These are phyloP conservation scores for Phyllosticta citribraziliensis DNA, from an alignment of 2,329 filamentous ascomycete genomes.

Conservation along the genomic window DNA sequence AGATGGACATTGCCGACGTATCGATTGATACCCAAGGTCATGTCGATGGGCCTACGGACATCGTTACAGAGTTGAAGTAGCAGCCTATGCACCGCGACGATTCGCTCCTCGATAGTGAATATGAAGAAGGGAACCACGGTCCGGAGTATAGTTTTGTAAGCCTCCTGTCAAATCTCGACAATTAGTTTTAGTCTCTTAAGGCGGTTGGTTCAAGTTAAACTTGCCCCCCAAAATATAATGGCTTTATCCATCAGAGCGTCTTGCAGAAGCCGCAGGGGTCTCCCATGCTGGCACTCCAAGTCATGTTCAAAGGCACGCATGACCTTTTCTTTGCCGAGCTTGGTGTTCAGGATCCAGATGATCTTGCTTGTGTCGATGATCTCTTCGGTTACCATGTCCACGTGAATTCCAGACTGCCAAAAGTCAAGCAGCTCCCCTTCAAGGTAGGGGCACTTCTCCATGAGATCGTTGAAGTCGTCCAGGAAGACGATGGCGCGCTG, in stretches of 20 bases:
- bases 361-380: constrained; percentile 32
- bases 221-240: no score
- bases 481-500: constrained; percentile 37
- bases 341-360: constrained; percentile 42
- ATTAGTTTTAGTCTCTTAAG: no score
- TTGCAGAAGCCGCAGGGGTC: no score
- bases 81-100: constrained; percentile 35
- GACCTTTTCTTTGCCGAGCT: constrained; percentile 15
- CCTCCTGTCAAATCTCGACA: constrained; percentile 17
- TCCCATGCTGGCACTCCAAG: no score
- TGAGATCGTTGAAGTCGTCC: constrained; percentile 44
- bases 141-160: constrained; percentile 34
- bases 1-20: background rate
- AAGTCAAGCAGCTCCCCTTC: no score
- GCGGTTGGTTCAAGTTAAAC: no score
- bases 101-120: constrained; percentile 31
- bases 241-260: no score
- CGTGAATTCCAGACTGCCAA: no score
- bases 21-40: background rate
- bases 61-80: constrained; percentile 27
- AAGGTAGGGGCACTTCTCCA: constrained; percentile 19
- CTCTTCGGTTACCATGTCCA: no score
- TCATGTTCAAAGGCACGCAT: no score
- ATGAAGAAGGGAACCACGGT: constrained; percentile 35
- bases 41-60: constrained; percentile 20